Evolutionary conservation across 1,139 yeast species (phyloP).

Genomic region (Kazachstania sp.): DNA sequence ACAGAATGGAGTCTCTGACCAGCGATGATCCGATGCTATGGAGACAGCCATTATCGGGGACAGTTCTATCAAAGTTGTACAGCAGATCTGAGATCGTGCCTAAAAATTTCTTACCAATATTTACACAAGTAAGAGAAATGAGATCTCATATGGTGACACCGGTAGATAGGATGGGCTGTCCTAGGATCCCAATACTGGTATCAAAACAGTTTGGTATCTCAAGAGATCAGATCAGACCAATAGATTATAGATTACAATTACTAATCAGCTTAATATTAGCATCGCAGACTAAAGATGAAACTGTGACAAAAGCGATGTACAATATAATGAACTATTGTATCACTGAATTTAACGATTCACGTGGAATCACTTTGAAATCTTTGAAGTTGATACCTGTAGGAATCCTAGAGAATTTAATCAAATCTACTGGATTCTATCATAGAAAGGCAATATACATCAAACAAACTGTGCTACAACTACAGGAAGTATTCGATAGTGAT

Average conservation of each 20-base stretch:
- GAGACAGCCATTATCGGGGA: constrained; percentile 10
- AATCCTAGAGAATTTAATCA: constrained; percentile 54
- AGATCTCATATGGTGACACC: constrained; percentile 60
- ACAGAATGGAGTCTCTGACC: constrained; percentile 17
- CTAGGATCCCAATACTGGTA: constrained; percentile 50
- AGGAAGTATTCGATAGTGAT: constrained; percentile 51
- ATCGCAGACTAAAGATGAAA: constrained; percentile 89
- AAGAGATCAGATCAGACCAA: constrained; percentile 32
- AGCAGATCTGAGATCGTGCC: constrained; percentile 30
- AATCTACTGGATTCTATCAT: constrained; percentile 77
- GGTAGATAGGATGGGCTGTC: constrained; percentile 86
- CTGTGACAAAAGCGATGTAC: constrained; percentile 63
- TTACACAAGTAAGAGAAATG: constrained; percentile 57
- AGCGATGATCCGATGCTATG: constrained; percentile 19
- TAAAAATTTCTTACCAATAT: constrained; percentile 44
- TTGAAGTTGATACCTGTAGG: constrained; percentile 43
- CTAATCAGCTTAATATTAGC: constrained; percentile 76
- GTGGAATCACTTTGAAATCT: constrained; percentile 37
- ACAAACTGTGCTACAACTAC: constrained; percentile 47
- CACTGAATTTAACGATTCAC: constrained; percentile 27
- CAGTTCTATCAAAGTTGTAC: neutral
- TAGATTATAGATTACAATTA: constrained; percentile 57
- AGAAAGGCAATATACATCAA: constrained; percentile 68
- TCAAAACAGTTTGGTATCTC: constrained; percentile 22
- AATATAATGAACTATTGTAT: constrained; percentile 43